A percentile compares a stretch with the other conserved stretches of the same genome.
These are phyloP conservation scores for Gossypium lobatum DNA, from an alignment of 441 rosid genomes.

Conservation along the genomic window DNA sequence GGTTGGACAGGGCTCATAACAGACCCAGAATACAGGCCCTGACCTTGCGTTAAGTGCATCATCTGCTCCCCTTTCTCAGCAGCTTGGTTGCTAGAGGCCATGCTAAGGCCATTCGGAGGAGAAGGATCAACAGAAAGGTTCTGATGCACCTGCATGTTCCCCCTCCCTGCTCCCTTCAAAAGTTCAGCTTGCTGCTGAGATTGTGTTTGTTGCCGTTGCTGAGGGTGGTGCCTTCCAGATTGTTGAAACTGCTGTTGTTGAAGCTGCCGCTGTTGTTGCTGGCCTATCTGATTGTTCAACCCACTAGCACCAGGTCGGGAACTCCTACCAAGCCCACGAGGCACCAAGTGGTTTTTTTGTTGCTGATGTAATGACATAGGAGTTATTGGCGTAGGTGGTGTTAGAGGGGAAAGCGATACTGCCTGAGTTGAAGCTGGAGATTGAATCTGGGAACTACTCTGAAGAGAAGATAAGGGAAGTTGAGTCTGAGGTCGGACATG, in stretches of 20 bases:
- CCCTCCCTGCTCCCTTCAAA: conserved; percentile 77
- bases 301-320: conserved; percentile 54
- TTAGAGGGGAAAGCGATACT: conserved; percentile 39
- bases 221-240: conserved; percentile 82
- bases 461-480: conserved; percentile 60
- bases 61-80: conserved; percentile 64
- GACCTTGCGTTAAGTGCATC: conserved; percentile 57
- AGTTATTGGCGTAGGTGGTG: conserved; percentile 55
- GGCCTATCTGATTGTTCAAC: conserved; percentile 66
- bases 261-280: conserved; percentile 63
- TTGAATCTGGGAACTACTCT: conserved; percentile 63
- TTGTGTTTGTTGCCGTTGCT: conserved; percentile 56
- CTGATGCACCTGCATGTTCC: conserved; percentile 60
- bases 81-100: conserved; percentile 52
- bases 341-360: conserved; percentile 59
- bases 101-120: conserved; percentile 60
- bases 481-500: conserved; percentile 63
- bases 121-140: conserved; percentile 60
- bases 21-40: conserved; percentile 56
- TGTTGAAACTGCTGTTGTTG: conserved; percentile 81
- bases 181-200: conserved; percentile 66
- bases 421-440: conserved; percentile 59
- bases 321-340: conserved; percentile 53
- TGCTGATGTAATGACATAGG: conserved; percentile 56
- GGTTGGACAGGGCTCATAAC: conserved; percentile 46